Percentiles rank a stretch among this genome's conserved stretches.
These are phyloP conservation scores for Leptoxyphium fumago DNA, from an alignment of 2,329 filamentous ascomycete species.

Conservation along the genomic window DNA sequence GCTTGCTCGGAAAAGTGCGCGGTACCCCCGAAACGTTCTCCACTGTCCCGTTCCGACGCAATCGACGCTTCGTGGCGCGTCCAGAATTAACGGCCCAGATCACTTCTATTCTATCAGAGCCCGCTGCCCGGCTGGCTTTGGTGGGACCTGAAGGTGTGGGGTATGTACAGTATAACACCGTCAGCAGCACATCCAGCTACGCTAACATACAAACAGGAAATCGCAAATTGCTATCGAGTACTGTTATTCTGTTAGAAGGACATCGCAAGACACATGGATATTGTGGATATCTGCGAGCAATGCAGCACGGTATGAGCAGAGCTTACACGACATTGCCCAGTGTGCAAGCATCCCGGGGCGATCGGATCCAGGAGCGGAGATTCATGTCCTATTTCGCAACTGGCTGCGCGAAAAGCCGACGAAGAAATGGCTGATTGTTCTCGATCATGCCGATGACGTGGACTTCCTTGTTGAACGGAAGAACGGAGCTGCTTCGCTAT, in stretches of 20 bases:
- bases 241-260: constrained; percentile 2
- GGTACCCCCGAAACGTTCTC: constrained; percentile 3
- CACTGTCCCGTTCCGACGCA: constrained; percentile 8
- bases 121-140: constrained; percentile 7
- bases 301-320: constrained; percentile 8
- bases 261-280: constrained; percentile 8
- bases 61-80: constrained; percentile 9
- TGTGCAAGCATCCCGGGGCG: constrained; percentile 4
- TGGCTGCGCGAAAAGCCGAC: constrained; percentile 9
- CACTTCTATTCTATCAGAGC: constrained; percentile 3
- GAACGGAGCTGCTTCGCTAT: background rate
- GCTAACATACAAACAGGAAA: constrained; percentile 9
- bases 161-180: constrained; percentile 2
- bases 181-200: background rate
- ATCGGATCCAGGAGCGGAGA: constrained; percentile 7
- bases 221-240: constrained; percentile 16
- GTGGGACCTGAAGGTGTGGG: constrained; percentile 12
- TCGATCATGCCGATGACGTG: constrained; percentile 14
- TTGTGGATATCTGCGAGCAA: constrained; percentile 14
- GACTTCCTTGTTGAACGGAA: constrained; percentile 3
- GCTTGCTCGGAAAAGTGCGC: background rate
- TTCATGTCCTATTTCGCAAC: constrained; percentile 7
- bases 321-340: constrained; percentile 6
- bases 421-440: constrained; percentile 10
- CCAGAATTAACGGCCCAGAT: constrained; percentile 5